Percentiles rank a stretch among this genome's conserved stretches.
Conservation (phyloP, 441 rosid genomes). For the Eutrema salsugineum region DNA sequence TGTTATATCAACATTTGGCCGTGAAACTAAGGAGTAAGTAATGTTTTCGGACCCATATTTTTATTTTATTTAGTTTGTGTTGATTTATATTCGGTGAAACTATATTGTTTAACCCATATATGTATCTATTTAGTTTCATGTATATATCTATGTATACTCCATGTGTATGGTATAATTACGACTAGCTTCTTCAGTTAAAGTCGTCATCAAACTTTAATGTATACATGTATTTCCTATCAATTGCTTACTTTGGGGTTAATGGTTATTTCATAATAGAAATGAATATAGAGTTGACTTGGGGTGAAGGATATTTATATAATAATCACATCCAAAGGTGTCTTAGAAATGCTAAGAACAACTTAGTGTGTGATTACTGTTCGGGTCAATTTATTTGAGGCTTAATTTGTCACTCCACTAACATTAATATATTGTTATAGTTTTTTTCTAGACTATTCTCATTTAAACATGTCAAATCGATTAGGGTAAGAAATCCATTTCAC, state of each 20-base stretch:
- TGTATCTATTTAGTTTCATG: background rate
- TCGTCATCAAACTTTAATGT: background rate
- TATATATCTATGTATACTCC: background rate
- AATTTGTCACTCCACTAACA: conserved; percentile 25
- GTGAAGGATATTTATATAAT: conserved; percentile 12
- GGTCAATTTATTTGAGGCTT: conserved; percentile 18
- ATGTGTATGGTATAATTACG: background rate
- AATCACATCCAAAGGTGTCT: conserved; percentile 15
- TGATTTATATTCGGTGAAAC: background rate
- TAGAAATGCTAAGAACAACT: conserved; percentile 4
- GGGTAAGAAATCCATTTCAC: conserved; percentile 28
- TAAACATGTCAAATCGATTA: conserved; percentile 28
- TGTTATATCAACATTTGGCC: background rate
- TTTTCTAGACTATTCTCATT: conserved; percentile 1
- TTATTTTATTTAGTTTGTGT: background rate
- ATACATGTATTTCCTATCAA: background rate
- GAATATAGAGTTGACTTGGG: conserved; percentile 21
- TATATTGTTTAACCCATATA: background rate
- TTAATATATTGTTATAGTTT: background rate
- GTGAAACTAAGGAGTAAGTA: background rate
- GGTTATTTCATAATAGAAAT: conserved; percentile 14
- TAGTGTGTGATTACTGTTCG: conserved; percentile 16
- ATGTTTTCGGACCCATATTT: background rate
- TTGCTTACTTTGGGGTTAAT: conserved; percentile 20
- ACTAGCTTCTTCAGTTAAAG: background rate